phyloP scores from a whole-genome alignment of 1,139 yeast genomes.

The Suhomyces ambrosiae region DNA sequence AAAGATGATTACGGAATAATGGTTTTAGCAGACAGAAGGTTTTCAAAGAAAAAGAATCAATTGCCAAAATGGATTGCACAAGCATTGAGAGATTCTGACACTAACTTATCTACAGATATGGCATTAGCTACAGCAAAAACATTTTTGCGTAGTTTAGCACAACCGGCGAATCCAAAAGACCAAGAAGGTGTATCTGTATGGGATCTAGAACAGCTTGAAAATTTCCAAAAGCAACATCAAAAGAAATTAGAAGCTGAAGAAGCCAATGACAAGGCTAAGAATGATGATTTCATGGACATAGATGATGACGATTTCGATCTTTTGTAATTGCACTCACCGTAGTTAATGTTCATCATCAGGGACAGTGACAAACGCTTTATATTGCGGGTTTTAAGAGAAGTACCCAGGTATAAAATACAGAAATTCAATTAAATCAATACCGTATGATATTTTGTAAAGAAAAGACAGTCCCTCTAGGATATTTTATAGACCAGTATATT shows the following conservation, averaged over 20 bases:
- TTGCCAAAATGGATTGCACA: conserved; percentile 97
- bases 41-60: conserved; percentile 81
- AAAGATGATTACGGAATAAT: conserved; percentile 98
- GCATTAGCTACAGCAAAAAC: conserved; percentile 93
- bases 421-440: too few relatives aligned
- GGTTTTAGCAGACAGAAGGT: conserved; percentile 95
- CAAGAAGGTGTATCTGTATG: conserved; percentile 96
- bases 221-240: conserved; percentile 58
- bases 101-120: conserved; percentile 94
- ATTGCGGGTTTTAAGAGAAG: too few relatives aligned
- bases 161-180: conserved; percentile 87
- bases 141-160: conserved; percentile 90
- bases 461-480: too few relatives aligned
- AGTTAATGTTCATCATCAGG: too few relatives aligned
- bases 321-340: too few relatives aligned
- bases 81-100: conserved; percentile 87
- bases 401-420: too few relatives aligned
- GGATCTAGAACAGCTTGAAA: conserved; percentile 71
- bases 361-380: too few relatives aligned
- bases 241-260: conserved; percentile 22
- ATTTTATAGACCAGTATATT: too few relatives aligned
- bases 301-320: conserved; percentile 51
- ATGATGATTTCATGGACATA: conserved; percentile 49
- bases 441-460: too few relatives aligned
- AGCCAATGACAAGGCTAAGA: conserved; percentile 14